Evolutionary conservation across 2,329 filamentous ascomycete genomes (phyloP).

Genomic region (Hypoxylon sp.): DNA sequence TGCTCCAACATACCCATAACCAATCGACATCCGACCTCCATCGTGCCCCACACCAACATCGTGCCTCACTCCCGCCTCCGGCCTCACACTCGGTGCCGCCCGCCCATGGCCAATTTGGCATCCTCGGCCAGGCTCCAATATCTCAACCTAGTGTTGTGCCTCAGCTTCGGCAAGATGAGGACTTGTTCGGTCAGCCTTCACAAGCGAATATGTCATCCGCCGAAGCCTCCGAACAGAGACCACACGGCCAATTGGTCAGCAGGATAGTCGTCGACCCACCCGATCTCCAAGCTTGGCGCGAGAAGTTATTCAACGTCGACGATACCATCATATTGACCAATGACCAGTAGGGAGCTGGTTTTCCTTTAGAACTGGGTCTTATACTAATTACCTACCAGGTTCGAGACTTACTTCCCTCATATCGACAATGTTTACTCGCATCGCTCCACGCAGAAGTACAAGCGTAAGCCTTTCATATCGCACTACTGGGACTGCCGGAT

Average conservation of each 20-base stretch:
- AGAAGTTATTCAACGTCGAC: slow-evolving; percentile 82
- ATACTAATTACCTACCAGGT: slow-evolving; percentile 63
- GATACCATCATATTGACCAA: slow-evolving; percentile 79
- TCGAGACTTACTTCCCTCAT: slow-evolving; percentile 85
- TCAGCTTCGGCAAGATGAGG: slow-evolving; percentile 57
- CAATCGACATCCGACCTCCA: slow-evolving; percentile 44
- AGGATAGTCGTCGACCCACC: slow-evolving; percentile 77
- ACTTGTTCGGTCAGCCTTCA: slow-evolving; percentile 52
- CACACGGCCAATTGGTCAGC: slow-evolving; percentile 67
- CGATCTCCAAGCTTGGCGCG: slow-evolving; percentile 77
- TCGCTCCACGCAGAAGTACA: slow-evolving; percentile 84
- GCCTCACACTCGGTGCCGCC: slow-evolving; percentile 55
- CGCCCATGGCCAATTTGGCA: slow-evolving; percentile 62
- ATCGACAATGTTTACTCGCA: slow-evolving; percentile 89
- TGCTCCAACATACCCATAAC: slow-evolving; percentile 46
- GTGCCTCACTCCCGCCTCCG: slow-evolving; percentile 43
- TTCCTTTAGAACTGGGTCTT: slow-evolving; percentile 29
- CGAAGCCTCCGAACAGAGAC: slow-evolving; percentile 59
- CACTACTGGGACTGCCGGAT: slow-evolving; percentile 90
- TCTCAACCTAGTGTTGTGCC: slow-evolving; percentile 51
- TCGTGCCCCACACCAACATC: slow-evolving; percentile 47
- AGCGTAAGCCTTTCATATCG: slow-evolving; percentile 85
- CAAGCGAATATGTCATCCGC: slow-evolving; percentile 47
- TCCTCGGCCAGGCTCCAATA: slow-evolving; percentile 59
- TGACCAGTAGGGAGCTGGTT: slow-evolving; percentile 71